Conservation (phyloP, 2,329 filamentous ascomycete species). For the Colletotrichum limetticola region DNA sequence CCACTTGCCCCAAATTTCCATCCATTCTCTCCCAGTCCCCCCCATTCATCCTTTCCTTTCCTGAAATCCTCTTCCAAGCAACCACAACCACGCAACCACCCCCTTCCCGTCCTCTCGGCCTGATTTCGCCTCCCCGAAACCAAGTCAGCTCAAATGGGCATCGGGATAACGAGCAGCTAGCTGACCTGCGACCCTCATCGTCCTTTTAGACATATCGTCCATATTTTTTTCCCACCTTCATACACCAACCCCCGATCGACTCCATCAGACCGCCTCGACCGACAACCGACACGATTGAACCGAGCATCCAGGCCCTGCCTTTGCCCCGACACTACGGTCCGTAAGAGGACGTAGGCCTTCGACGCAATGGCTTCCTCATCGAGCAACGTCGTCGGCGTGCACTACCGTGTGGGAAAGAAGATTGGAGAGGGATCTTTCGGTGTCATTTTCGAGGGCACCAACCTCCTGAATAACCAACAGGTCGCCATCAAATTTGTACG, state of each 20-base stretch:
- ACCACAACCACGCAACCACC: slow-evolving; percentile 23
- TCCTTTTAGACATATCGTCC: slow-evolving; percentile 24
- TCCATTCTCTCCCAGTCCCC: slow-evolving; percentile 29
- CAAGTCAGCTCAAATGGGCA: slow-evolving; percentile 32
- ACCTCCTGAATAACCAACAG: slow-evolving; percentile 98
- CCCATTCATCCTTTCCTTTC: slow-evolving; percentile 30
- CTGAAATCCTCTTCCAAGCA: slow-evolving; percentile 28
- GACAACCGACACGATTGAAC: slow-evolving; percentile 25
- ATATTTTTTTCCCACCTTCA: background rate
- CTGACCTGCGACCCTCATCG: slow-evolving; percentile 20
- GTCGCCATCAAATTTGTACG: slow-evolving; percentile 99
- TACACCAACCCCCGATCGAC: background rate
- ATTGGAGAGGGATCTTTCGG: slow-evolving; percentile 99
- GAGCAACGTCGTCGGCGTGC: slow-evolving; percentile 97
- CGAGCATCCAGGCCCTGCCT: slow-evolving; percentile 7
- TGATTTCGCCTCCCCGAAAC: slow-evolving; percentile 27
- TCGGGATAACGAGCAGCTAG: slow-evolving; percentile 30
- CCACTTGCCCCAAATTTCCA: slow-evolving; percentile 33
- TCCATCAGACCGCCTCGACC: slow-evolving; percentile 1
- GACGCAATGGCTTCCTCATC: slow-evolving; percentile 83
- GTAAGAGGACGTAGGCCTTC: slow-evolving; percentile 37
- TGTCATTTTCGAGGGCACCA: slow-evolving; percentile 98
- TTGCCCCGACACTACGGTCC: slow-evolving; percentile 33
- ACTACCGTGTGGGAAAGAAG: slow-evolving; percentile 99
- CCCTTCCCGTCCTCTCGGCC: slow-evolving; percentile 29